Conservation (phyloP, 495 filamentous ascomycete species). For the Pseudomonodictys pantanalensis region DNA sequence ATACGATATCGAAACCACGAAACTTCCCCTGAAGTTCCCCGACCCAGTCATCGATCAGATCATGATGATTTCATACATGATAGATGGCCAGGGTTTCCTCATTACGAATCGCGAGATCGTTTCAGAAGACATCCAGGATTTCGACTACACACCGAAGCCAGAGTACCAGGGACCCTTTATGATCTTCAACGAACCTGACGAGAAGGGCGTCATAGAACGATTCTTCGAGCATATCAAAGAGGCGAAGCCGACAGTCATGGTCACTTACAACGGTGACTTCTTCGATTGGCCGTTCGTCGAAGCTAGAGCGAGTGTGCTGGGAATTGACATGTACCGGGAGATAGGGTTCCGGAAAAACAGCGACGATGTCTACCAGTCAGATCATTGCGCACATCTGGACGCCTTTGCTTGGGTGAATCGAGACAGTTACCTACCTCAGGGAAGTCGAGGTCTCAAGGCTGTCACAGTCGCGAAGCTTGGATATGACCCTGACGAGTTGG, state of each 20-base stretch:
- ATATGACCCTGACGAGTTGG: slow-evolving; percentile 96
- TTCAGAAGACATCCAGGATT: slow-evolving; percentile 95
- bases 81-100: slow-evolving; percentile 95
- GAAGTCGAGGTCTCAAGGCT: slow-evolving; percentile 94
- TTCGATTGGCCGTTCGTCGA: slow-evolving; percentile 99
- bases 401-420: slow-evolving; percentile 98
- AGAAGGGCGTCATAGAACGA: slow-evolving; percentile 79
- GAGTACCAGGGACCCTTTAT: slow-evolving; percentile 94
- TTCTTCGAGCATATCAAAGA: slow-evolving; percentile 97
- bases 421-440: slow-evolving; percentile 96
- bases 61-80: slow-evolving; percentile 99
- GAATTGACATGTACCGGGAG: slow-evolving; percentile 99
- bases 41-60: slow-evolving; percentile 93
- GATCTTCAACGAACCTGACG: slow-evolving; percentile 96
- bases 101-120: slow-evolving; percentile 99
- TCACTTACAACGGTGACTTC: slow-evolving; percentile 99
- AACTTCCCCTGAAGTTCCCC: slow-evolving; percentile 96
- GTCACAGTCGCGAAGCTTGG: slow-evolving; percentile 97
- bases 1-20: slow-evolving; percentile 99
- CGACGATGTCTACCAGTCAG: slow-evolving; percentile 93
- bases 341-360: slow-evolving; percentile 93
- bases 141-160: slow-evolving; percentile 95
- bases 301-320: slow-evolving; percentile 81
- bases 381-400: slow-evolving; percentile 97
- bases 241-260: slow-evolving; percentile 90